Evolutionary conservation across 192 early-diverging fungal species (phyloP).

Genomic region (Chytriomyces hyalinus): DNA sequence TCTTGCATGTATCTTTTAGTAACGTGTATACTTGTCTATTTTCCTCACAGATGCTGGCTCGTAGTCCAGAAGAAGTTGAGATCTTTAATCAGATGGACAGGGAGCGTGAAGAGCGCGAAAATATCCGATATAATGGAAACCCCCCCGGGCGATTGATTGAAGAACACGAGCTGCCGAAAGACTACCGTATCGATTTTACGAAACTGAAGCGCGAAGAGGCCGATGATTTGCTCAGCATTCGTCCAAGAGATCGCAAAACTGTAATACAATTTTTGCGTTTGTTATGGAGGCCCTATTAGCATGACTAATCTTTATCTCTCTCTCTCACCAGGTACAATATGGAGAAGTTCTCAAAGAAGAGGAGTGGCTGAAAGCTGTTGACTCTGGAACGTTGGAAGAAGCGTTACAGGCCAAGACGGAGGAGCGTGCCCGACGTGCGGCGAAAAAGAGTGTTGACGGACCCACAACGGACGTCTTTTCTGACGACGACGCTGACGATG

Average conservation of each 20-base stretch:
- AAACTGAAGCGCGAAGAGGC: slow-evolving; percentile 50
- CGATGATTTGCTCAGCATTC: slow-evolving; percentile 53
- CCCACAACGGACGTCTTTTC: slow-evolving; percentile 67
- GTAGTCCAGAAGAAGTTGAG: slow-evolving; percentile 78
- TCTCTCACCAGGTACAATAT: slow-evolving; percentile 65
- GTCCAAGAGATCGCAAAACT: slow-evolving; percentile 71
- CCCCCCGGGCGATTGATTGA: slow-evolving; percentile 79
- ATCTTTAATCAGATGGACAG: slow-evolving; percentile 79
- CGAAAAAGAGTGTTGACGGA: slow-evolving; percentile 59
- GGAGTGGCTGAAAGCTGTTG: slow-evolving; percentile 80
- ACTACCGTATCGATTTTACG: slow-evolving; percentile 68
- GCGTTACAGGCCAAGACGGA: slow-evolving; percentile 54
- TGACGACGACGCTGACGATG: slow-evolving; percentile 61
- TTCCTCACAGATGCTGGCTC: slow-evolving; percentile 71
- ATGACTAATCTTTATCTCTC: background rate
- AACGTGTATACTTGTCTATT: background rate
- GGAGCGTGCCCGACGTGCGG: slow-evolving; percentile 52
- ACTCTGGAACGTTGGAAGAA: slow-evolving; percentile 52
- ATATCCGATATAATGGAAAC: slow-evolving; percentile 65
- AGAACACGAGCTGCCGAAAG: slow-evolving; percentile 84
- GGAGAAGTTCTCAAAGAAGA: slow-evolving; percentile 94
- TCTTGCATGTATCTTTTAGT: background rate
- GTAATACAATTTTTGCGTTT: slow-evolving; percentile 6
- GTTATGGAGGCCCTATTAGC: background rate
- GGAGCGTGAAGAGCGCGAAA: slow-evolving; percentile 65